These are phyloP conservation scores for Yarrowia divulgata DNA, from an alignment of 805 yeast species.

Conservation along the genomic window DNA sequence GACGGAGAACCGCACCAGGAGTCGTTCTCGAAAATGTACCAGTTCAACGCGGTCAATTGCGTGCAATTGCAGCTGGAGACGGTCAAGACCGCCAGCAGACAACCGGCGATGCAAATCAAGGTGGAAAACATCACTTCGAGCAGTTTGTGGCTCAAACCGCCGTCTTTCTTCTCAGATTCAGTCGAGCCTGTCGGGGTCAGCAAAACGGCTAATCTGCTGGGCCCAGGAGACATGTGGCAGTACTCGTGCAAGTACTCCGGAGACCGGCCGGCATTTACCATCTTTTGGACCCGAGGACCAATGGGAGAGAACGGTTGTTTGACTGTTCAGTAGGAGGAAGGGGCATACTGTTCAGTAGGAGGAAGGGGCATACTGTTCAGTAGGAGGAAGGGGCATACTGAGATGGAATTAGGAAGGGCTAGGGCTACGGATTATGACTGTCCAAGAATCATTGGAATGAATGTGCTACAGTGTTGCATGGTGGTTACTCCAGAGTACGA, in stretches of 20 bases:
- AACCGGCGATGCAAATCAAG: conserved; percentile 31
- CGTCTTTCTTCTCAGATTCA: conserved; percentile 14
- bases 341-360: not conserved
- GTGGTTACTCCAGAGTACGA: too few relatives aligned
- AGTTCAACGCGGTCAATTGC: conserved; percentile 37
- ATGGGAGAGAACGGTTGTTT: conserved; percentile 27
- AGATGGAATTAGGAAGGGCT: too few relatives aligned
- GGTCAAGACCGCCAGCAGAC: conserved; percentile 15
- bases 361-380: too few relatives aligned
- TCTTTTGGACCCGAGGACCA: conserved; percentile 34
- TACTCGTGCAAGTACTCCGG: conserved; percentile 25
- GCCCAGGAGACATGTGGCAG: conserved; percentile 32
- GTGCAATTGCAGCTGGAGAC: conserved; percentile 27
- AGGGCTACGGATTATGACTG: too few relatives aligned
- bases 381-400: too few relatives aligned
- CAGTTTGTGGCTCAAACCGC: conserved; percentile 35
- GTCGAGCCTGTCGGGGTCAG: conserved; percentile 15
- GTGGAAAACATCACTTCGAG: conserved; percentile 21
- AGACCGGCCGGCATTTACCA: conserved; percentile 22
- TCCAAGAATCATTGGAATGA: too few relatives aligned
- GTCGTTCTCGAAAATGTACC: conserved; percentile 29
- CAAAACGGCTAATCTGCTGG: not conserved
- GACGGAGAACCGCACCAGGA: conserved; percentile 12
- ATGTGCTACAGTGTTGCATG: too few relatives aligned
- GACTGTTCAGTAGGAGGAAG: conserved; percentile 3